Evolutionary conservation across 768 basidiomycete genomes (phyloP).

Genomic region (Ephemerocybe angulata): DNA sequence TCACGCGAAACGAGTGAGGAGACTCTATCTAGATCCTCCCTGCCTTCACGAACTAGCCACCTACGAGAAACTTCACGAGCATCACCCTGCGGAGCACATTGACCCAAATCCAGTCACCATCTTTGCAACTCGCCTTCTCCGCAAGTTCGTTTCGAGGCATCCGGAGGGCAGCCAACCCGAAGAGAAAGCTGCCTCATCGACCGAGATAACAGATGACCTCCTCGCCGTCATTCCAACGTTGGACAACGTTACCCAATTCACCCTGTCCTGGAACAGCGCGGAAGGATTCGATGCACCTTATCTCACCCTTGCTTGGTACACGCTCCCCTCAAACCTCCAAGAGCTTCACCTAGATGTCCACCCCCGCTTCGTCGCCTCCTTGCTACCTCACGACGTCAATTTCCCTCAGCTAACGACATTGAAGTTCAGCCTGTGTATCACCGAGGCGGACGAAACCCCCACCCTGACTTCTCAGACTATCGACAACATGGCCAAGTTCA

Average conservation of each 20-base stretch:
- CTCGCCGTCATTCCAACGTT: constrained; percentile 7
- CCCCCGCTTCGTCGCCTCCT: neutral
- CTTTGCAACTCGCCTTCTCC: neutral
- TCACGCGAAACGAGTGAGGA: neutral
- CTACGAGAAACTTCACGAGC: neutral
- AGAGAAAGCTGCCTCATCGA: neutral
- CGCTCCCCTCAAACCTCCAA: constrained; percentile 4
- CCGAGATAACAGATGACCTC: constrained; percentile 1
- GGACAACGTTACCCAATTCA: constrained; percentile 6
- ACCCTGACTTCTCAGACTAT: no score
- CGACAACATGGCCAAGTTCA: neutral
- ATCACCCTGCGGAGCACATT: neutral
- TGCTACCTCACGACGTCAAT: constrained; percentile 2
- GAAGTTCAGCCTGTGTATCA: neutral
- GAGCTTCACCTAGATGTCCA: constrained; percentile 9
- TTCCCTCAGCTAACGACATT: constrained; percentile 8
- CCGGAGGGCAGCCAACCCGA: neutral
- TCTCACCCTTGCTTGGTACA: constrained; percentile 7
- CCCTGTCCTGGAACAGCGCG: constrained; percentile 1
- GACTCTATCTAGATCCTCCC: neutral
- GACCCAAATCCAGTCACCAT: neutral
- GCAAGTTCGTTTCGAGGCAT: neutral
- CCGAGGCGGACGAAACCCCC: neutral
- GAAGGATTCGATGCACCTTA: neutral
- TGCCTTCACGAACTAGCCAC: neutral